phyloP scores from a whole-genome alignment of 2,329 filamentous ascomycete genomes.

The Scedosporium boydii region DNA sequence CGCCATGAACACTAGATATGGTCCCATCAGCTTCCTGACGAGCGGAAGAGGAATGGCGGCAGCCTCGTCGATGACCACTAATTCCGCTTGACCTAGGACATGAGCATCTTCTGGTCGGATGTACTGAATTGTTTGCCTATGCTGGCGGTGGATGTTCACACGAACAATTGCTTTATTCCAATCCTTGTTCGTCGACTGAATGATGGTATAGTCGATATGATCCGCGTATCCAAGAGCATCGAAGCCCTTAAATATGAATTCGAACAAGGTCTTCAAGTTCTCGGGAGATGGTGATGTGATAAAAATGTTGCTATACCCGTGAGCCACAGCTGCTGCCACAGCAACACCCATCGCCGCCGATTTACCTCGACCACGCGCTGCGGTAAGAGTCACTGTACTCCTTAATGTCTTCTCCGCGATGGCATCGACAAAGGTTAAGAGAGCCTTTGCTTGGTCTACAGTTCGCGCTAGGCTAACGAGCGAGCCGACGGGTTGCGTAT shows the following conservation, averaged over 20 bases:
- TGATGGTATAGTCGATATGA: slow-evolving; percentile 94
- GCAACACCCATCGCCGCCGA: slow-evolving; percentile 92
- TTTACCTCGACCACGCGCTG: slow-evolving; percentile 90
- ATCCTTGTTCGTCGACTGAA: slow-evolving; percentile 95
- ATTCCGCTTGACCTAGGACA: slow-evolving; percentile 85
- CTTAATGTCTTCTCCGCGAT: slow-evolving; percentile 92
- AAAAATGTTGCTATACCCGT: slow-evolving; percentile 98
- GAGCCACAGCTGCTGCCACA: slow-evolving; percentile 84
- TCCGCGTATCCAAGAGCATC: slow-evolving; percentile 90
- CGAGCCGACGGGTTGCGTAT: slow-evolving; percentile 77
- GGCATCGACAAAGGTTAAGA: slow-evolving; percentile 93
- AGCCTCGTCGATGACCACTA: slow-evolving; percentile 94
- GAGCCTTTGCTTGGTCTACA: slow-evolving; percentile 88
- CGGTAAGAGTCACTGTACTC: slow-evolving; percentile 88
- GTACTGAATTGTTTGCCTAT: slow-evolving; percentile 97
- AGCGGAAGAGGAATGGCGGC: slow-evolving; percentile 91
- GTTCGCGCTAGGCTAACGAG: slow-evolving; percentile 80
- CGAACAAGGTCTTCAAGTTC: slow-evolving; percentile 96
- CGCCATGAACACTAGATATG: slow-evolving; percentile 97
- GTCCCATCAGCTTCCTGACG: slow-evolving; percentile 88
- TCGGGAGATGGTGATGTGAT: slow-evolving; percentile 96
- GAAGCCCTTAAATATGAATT: slow-evolving; percentile 97
- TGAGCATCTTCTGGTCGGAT: slow-evolving; percentile 95
- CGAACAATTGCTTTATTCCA: slow-evolving; percentile 98
- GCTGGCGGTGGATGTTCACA: slow-evolving; percentile 89